Conservation (phyloP, 306 rosid species). For the Acacia confusa region DNA sequence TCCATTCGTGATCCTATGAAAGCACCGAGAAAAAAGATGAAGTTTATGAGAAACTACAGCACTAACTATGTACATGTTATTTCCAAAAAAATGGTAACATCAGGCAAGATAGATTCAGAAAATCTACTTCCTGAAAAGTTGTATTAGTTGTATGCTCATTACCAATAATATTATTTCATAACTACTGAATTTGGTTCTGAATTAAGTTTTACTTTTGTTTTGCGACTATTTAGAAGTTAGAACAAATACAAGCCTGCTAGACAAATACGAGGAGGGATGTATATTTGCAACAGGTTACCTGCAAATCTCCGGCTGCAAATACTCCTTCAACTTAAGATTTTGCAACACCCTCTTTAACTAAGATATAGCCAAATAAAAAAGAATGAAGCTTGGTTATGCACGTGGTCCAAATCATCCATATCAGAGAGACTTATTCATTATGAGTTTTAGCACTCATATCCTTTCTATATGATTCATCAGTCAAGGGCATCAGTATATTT, state of each 20-base stretch:
- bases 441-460: constrained; percentile 27
- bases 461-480: constrained; percentile 27
- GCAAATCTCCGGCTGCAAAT: constrained; percentile 94
- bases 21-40: background rate
- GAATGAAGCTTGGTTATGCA: constrained; percentile 17
- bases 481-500: no score
- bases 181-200: background rate
- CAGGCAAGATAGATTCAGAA: constrained; percentile 23
- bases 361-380: constrained; percentile 53
- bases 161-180: background rate
- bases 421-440: constrained; percentile 55
- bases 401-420: constrained; percentile 63
- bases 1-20: constrained; percentile 90
- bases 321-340: constrained; percentile 85
- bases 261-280: background rate
- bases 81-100: constrained; percentile 1
- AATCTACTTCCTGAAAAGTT: constrained; percentile 19
- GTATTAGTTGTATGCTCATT: background rate
- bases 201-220: background rate
- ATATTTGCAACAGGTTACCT: constrained; percentile 49
- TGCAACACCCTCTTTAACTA: constrained; percentile 72
- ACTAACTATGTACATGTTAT: background rate
- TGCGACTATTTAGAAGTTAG: background rate
- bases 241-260: background rate
- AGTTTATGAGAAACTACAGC: constrained; percentile 9